Percentiles rank a stretch among this genome's conserved stretches.
Evolutionary conservation across 179 eudicot species (phyloP).

Genomic region (Actinidia chinensis): DNA sequence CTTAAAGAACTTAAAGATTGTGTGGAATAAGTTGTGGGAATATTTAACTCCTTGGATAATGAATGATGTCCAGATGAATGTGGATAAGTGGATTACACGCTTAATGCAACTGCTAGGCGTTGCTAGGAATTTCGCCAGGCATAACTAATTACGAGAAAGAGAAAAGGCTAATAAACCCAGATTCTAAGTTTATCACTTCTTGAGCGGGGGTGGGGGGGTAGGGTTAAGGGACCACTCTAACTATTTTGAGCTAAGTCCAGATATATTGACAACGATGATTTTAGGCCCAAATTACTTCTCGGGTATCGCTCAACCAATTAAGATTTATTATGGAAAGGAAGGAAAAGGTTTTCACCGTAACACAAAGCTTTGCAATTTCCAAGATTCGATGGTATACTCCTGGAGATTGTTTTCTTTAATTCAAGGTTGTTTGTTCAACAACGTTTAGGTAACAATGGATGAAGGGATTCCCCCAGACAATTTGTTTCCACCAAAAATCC

Average conservation of each 20-base stretch:
- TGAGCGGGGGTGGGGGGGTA: too few relatives aligned
- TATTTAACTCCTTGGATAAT: too few relatives aligned
- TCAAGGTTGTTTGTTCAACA: slow-evolving; percentile 8
- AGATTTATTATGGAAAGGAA: slow-evolving; percentile 4
- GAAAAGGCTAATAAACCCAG: too few relatives aligned
- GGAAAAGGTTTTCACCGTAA: too few relatives aligned
- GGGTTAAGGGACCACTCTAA: slow-evolving; percentile 18
- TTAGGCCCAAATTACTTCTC: slow-evolving; percentile 6
- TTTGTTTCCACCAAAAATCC: slow-evolving; percentile 10
- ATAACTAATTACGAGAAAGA: slow-evolving; percentile 15
- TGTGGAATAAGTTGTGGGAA: too few relatives aligned
- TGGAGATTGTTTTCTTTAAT: background rate
- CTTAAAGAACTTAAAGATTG: slow-evolving; percentile 4
- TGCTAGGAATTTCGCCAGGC: slow-evolving; percentile 23
- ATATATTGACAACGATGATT: slow-evolving; percentile 9
- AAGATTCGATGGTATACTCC: slow-evolving; percentile 11
- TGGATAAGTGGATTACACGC: too few relatives aligned
- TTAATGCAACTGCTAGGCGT: slow-evolving; percentile 18
- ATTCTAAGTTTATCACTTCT: too few relatives aligned
- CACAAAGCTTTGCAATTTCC: slow-evolving; percentile 2
- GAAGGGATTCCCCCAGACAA: slow-evolving; percentile 29
- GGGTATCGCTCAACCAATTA: slow-evolving; percentile 9
- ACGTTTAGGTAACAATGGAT: slow-evolving; percentile 26
- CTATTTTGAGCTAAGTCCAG: slow-evolving; percentile 17
- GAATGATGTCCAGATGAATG: too few relatives aligned